Percentiles rank a stretch among this genome's conserved stretches.
phyloP scores from a whole-genome alignment of 2,329 filamentous ascomycete genomes.

The Ceratocystis cubensis region DNA sequence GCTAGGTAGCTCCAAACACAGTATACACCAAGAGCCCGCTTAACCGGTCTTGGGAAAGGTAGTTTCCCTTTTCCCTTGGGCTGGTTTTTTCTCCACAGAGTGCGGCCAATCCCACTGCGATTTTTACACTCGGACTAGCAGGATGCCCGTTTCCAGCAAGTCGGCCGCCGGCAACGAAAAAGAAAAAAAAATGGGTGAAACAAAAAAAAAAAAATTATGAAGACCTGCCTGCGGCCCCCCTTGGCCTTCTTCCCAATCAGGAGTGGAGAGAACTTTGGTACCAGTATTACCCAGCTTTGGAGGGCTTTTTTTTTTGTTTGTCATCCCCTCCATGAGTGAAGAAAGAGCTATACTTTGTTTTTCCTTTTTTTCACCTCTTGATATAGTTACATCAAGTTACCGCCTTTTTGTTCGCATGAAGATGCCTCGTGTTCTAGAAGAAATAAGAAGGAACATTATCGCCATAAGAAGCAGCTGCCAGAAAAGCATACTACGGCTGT shows the following conservation, averaged over 20 bases:
- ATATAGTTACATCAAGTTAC: background rate
- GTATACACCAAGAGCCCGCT: conserved; percentile 9
- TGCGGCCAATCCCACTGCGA: background rate
- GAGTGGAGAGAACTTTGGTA: background rate
- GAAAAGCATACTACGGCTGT: background rate
- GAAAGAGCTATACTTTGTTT: background rate
- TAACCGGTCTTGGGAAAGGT: conserved; percentile 10
- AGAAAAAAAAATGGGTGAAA: background rate
- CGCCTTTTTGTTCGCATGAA: background rate
- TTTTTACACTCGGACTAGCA: conserved; percentile 10
- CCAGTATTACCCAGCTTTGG: background rate
- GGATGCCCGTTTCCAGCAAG: conserved; percentile 3
- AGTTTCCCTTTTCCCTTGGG: conserved; percentile 21
- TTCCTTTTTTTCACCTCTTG: background rate
- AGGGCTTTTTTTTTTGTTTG: background rate
- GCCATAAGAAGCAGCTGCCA: background rate
- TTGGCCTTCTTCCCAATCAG: background rate
- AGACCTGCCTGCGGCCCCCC: background rate
- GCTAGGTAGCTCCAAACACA: too few species aligned
- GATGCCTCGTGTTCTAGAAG: background rate
- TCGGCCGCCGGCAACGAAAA: conserved; percentile 3
- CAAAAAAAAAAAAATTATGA: background rate
- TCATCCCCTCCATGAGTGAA: background rate
- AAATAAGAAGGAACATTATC: background rate
- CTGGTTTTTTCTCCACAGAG: conserved; percentile 1